Base-by-base conservation (phyloP, 306 rosid genomes). In the Delonix regia region DNA sequence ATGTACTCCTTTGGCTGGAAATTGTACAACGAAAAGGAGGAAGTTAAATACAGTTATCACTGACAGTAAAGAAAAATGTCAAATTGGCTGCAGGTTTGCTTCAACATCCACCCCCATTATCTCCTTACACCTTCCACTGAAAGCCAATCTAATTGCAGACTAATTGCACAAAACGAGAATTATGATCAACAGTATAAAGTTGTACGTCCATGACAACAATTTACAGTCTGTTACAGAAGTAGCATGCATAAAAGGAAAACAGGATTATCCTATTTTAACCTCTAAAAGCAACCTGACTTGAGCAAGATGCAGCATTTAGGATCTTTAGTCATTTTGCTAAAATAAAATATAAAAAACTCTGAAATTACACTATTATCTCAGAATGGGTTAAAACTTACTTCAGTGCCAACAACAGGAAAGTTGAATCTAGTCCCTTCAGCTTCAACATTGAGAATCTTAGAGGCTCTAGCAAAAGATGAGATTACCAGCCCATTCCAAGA, bases 401-500 rank as follows among this genome's bases (percentile, higher is more conserved):
- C 87, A 51, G 89, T 84, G 53, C 95, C 88, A 45, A 86, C 85
- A 79, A 94, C 90, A 67, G 99, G 99, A 56, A 92, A 94, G 83
- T 88, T 36, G 85, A 86, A 94, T 68, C 86, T 90, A 69, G 87
- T 82, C 79, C 87, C 89, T 77, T 83, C 78, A 30, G 79, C 53
- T 81, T 91, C 95, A 51, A 84, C 74, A 89, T 83, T 87, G 47
- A 94, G 95, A 83, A 92, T 87, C 86, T 87, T 87, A 25, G 99
- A 94, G 69, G 97, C 97, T 82, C 99, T 90, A 36, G 97, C 99
- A 86, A 92, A 90, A 67, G 97, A 84, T 80, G 99, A 94, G 68
- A 94, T 87, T 56, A 81, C 90, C 83, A 94, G 86, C 68, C 99
- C 99, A 85, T 94, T 94, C 99, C 97, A 94, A 7, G 99, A 88